Evolutionary conservation across 768 basidiomycete genomes (phyloP).

Genomic region (Suillus paluster): DNA sequence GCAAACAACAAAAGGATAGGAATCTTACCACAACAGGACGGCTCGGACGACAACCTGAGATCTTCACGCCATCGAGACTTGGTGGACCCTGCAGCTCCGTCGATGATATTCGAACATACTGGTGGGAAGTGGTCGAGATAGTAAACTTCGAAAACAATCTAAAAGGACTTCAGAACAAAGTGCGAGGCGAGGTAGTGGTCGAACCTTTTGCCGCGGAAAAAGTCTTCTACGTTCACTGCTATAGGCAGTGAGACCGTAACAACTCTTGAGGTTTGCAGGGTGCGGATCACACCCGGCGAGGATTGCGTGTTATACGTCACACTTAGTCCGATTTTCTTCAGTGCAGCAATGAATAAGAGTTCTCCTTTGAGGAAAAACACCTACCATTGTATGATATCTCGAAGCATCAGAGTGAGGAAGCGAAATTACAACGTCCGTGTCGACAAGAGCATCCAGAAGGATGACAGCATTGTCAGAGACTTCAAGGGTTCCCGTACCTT

Average conservation of each 20-base stretch:
- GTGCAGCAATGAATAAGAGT: slow-evolving; percentile 10
- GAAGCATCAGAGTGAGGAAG: slow-evolving; percentile 74
- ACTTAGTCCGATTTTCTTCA: slow-evolving; percentile 68
- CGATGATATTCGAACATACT: slow-evolving; percentile 76
- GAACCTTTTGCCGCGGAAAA: slow-evolving; percentile 86
- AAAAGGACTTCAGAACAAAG: slow-evolving; percentile 6
- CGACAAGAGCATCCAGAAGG: slow-evolving; percentile 51
- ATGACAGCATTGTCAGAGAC: slow-evolving; percentile 48
- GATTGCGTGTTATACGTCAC: slow-evolving; percentile 68
- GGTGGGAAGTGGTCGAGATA: slow-evolving; percentile 78
- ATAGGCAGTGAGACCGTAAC: slow-evolving; percentile 79
- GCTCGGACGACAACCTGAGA: slow-evolving; percentile 51
- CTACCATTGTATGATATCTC: slow-evolving; percentile 62
- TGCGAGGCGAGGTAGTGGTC: slow-evolving; percentile 16
- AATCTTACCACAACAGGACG: slow-evolving; percentile 52
- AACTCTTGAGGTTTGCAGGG: slow-evolving; percentile 54
- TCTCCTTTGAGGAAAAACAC: slow-evolving; percentile 24
- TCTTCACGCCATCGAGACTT: slow-evolving; percentile 53
- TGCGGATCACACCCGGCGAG: slow-evolving; percentile 58
- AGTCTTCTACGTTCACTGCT: slow-evolving; percentile 94
- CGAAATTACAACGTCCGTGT: slow-evolving; percentile 50
- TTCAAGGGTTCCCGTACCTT: slow-evolving; percentile 37
- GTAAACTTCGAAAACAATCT: slow-evolving; percentile 93
- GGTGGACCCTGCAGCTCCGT: slow-evolving; percentile 55
- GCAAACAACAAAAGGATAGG: slow-evolving; percentile 6